Percentiles rank a stretch among this genome's conserved stretches.
These are phyloP conservation scores for Candida oleophila DNA, from an alignment of 805 yeast species.

Conservation along the genomic window DNA sequence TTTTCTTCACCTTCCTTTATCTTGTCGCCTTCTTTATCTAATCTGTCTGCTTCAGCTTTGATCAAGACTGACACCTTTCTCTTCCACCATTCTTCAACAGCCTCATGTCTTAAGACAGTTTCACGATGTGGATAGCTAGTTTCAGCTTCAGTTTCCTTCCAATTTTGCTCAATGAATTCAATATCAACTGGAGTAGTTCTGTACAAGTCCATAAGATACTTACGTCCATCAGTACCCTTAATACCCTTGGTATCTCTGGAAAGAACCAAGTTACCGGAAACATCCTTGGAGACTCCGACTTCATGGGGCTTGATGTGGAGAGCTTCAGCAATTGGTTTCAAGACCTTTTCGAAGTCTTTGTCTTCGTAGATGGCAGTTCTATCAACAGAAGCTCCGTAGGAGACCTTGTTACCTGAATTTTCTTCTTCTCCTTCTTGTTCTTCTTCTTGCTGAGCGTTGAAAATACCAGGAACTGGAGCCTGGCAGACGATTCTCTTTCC, in stretches of 20 bases:
- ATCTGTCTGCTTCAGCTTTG: slow-evolving; percentile 49
- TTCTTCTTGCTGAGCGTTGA: slow-evolving; percentile 38
- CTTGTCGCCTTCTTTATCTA: slow-evolving; percentile 34
- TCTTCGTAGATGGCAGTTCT: slow-evolving; percentile 48
- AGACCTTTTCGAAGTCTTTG: slow-evolving; percentile 51
- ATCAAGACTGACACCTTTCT: slow-evolving; percentile 56
- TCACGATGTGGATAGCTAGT: slow-evolving; percentile 81
- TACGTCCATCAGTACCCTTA: slow-evolving; percentile 79
- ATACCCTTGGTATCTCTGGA: slow-evolving; percentile 85
- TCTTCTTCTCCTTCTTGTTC: slow-evolving; percentile 38
- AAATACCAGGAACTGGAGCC: slow-evolving; percentile 93
- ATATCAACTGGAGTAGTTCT: slow-evolving; percentile 84
- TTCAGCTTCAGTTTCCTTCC: slow-evolving; percentile 33
- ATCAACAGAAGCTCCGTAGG: slow-evolving; percentile 74
- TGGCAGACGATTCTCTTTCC: slow-evolving; percentile 90
- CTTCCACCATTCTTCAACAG: slow-evolving; percentile 88
- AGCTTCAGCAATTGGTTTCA: slow-evolving; percentile 64
- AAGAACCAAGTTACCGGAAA: slow-evolving; percentile 52
- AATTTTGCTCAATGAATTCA: slow-evolving; percentile 63
- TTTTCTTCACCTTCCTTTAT: slow-evolving; percentile 36
- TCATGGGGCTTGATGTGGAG: slow-evolving; percentile 76
- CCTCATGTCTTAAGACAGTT: slow-evolving; percentile 78
- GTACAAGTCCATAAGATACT: slow-evolving; percentile 80
- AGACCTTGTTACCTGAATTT: slow-evolving; percentile 49
- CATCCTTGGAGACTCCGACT: slow-evolving; percentile 49